Evolutionary conservation across 2,329 filamentous ascomycete species (phyloP).

Genomic region (Aureobasidium zeae): DNA sequence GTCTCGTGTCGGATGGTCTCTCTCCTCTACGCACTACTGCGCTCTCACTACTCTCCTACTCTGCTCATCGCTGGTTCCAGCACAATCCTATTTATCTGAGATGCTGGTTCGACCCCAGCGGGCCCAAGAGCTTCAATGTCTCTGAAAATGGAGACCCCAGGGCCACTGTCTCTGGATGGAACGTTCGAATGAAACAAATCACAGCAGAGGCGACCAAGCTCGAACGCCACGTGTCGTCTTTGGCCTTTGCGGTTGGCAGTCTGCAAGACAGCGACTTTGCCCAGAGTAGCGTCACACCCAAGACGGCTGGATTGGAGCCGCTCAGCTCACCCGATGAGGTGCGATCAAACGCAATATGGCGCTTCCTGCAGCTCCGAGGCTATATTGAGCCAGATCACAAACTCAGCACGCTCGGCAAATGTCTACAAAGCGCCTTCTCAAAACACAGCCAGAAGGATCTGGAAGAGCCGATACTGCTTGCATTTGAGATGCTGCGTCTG

Average conservation of each 20-base stretch:
- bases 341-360: constrained; percentile 68
- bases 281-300: constrained; percentile 54
- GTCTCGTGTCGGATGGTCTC: constrained; percentile 65
- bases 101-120: constrained; percentile 73
- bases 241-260: constrained; percentile 47
- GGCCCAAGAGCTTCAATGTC: constrained; percentile 40
- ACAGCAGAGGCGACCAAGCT: constrained; percentile 16
- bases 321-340: constrained; percentile 62
- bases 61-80: constrained; percentile 73
- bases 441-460: constrained; percentile 37
- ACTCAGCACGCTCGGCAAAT: constrained; percentile 75
- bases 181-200: constrained; percentile 44
- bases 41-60: constrained; percentile 66
- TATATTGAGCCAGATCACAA: constrained; percentile 74
- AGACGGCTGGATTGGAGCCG: constrained; percentile 26
- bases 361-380: constrained; percentile 78
- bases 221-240: constrained; percentile 23
- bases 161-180: constrained; percentile 56
- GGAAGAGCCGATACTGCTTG: constrained; percentile 71
- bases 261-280: constrained; percentile 62
- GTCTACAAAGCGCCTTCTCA: constrained; percentile 51
- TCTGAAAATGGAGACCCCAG: constrained; percentile 39
- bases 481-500: constrained; percentile 74
- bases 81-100: constrained; percentile 68
- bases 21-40: constrained; percentile 66